phyloP scores from a whole-genome alignment of 2,329 filamentous ascomycete species.

The Colletotrichum godetiae region DNA sequence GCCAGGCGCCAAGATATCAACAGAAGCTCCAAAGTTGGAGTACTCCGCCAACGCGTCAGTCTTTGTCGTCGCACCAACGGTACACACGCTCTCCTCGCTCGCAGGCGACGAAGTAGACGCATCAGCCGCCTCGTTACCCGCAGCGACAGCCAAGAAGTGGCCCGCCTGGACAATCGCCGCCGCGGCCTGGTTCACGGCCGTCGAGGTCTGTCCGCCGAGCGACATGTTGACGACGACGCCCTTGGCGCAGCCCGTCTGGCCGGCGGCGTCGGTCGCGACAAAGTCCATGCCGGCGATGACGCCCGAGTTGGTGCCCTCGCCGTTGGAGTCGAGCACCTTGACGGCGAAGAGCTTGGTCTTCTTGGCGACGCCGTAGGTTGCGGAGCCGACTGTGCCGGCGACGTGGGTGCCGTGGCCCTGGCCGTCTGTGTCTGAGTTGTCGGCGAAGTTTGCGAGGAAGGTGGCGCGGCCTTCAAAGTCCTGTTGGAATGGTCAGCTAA shows the following conservation, averaged over 20 bases:
- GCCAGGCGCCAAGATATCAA: conserved; percentile 66
- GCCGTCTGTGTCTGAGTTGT: conserved; percentile 50
- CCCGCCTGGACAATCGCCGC: conserved; percentile 56
- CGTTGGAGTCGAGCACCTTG: conserved; percentile 55
- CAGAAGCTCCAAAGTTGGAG: conserved; percentile 63
- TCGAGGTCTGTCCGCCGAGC: conserved; percentile 60
- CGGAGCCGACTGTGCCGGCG: conserved; percentile 56
- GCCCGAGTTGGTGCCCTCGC: conserved; percentile 51
- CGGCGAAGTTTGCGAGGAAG: conserved; percentile 51
- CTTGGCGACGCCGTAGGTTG: conserved; percentile 59
- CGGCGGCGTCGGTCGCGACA: conserved; percentile 47
- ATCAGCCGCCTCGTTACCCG: conserved; percentile 61
- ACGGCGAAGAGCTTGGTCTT: conserved; percentile 54
- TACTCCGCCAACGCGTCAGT: conserved; percentile 55
- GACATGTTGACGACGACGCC: conserved; percentile 68
- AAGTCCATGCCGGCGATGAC: conserved; percentile 58
- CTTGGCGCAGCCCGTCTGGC: conserved; percentile 47
- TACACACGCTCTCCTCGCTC: conserved; percentile 60
- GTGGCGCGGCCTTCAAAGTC: conserved; percentile 56
- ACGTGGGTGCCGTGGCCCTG: conserved; percentile 62
- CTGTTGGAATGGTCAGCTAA: not conserved
- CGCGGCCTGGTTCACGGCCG: conserved; percentile 63
- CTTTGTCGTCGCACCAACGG: conserved; percentile 60
- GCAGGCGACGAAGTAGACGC: conserved; percentile 59
- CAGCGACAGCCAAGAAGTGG: conserved; percentile 66